Base-by-base conservation (phyloP, 2,329 filamentous ascomycete genomes). In the Diaporthe vexans region DNA sequence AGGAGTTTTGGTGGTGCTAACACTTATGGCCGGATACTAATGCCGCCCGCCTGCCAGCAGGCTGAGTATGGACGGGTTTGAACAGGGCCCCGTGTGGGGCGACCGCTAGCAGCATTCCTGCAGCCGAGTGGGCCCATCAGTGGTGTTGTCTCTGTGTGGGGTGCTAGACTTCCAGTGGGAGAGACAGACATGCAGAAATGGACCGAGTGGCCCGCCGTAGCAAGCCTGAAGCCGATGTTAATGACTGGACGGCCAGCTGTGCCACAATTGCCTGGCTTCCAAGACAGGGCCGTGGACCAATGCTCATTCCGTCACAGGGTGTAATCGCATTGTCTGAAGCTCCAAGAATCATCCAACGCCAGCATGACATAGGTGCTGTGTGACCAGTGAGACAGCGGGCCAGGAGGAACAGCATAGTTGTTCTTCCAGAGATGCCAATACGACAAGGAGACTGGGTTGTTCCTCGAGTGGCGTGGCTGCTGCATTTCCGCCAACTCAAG, bases 201-300 rank as follows among this genome's bases (percentile, higher is more conserved):
- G 48, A 57, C 29, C 57, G 57, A 56, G 46, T 72, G 35, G 70
- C 70, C 70, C 57, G 70, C 70, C 70, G 70, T 72, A 72, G 70
- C 29, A 26, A 6, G 43, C 54, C 33, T 48, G 43, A 40, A 40
- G 43, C 48, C 46, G 57, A 61, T 54, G 69, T 29, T 29, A 43
- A 43, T 63, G 56, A 40, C 40, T 37, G 57, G 56, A 51, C 40
- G 37, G 43, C 43, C 48, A 43, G 43, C 56, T 57, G 33, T 63
- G 57, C 70, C 54, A 54, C 48, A 17, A 26, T 54, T 15, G 58
- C 58, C 48, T 51, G 57, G 29, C 43, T 9, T 54, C 33, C 29
- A 56, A 56, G 57, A 63, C 21, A 29, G 19, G 46, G 48, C 46
- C 33, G 26, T 29, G 37, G 37, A 37, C 57, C 52, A 51, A 37